phyloP scores from a whole-genome alignment of 768 basidiomycete genomes.

The Boletus vermiculosoides region DNA sequence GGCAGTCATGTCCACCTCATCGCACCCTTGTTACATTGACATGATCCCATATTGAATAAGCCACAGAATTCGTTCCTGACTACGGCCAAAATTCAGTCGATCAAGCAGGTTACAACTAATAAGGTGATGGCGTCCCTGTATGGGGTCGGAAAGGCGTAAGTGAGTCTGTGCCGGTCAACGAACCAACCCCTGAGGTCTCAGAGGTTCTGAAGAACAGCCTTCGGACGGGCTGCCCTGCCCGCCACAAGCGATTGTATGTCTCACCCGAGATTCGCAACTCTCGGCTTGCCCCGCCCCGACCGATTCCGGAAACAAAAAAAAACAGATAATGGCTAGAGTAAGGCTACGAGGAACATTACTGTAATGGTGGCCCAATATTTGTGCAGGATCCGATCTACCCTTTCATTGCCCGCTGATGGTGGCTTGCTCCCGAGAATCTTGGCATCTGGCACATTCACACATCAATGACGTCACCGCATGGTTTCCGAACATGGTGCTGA shows the following conservation, averaged over 20 bases:
- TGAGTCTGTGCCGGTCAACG: background rate
- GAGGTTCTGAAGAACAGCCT: background rate
- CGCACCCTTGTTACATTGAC: background rate
- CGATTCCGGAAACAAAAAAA: background rate
- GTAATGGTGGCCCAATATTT: background rate
- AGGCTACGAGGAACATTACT: background rate
- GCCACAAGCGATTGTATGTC: background rate
- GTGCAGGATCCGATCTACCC: background rate
- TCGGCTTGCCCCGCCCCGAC: background rate
- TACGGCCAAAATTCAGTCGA: background rate
- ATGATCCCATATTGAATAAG: background rate
- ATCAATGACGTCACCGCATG: background rate
- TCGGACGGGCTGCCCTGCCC: background rate
- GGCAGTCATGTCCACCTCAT: background rate
- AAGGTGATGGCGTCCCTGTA: background rate
- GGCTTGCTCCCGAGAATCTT: background rate
- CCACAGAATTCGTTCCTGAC: background rate
- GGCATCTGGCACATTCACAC: background rate
- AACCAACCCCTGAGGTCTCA: background rate
- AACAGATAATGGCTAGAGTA: background rate
- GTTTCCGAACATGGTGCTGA: too few relatives aligned
- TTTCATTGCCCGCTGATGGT: constrained; percentile 1
- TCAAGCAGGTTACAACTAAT: background rate
- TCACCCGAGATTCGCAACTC: background rate
- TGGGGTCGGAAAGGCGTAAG: background rate